Conservation (phyloP, 495 filamentous ascomycete species). For the Podospora bellae-mahoneyi region DNA sequence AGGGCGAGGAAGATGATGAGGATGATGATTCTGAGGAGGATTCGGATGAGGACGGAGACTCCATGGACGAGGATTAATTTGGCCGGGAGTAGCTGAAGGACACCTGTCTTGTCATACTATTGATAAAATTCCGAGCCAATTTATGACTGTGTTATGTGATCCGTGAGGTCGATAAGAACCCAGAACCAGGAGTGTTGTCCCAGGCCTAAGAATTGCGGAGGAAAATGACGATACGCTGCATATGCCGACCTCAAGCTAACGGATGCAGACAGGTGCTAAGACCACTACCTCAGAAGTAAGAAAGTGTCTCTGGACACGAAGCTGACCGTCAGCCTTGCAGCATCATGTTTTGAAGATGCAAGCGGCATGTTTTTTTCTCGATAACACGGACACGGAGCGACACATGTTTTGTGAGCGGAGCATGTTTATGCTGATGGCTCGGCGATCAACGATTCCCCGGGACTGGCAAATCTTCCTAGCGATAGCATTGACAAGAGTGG, state of each 20-base stretch:
- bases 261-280: neutral
- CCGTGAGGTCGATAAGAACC: neutral
- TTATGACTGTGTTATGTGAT: neutral
- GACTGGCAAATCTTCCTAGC: neutral
- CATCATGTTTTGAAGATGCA: neutral
- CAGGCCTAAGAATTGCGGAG: neutral
- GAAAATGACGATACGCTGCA: too few species aligned
- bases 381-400: neutral
- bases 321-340: neutral
- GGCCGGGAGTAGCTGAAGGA: neutral
- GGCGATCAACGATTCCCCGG: neutral
- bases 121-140: neutral
- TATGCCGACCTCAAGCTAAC: neutral
- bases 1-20: slow-evolving; percentile 58
- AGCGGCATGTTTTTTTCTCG: neutral
- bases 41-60: slow-evolving; percentile 68
- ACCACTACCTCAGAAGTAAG: neutral
- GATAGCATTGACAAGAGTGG: neutral
- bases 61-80: slow-evolving; percentile 79
- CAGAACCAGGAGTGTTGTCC: neutral
- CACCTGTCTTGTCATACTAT: neutral
- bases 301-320: neutral
- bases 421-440: neutral
- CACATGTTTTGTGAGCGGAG: neutral
- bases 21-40: slow-evolving; percentile 54